Percentiles rank a stretch among this genome's conserved stretches.
Conservation (phyloP, 495 filamentous ascomycete genomes). For the Niebla homalea region DNA sequence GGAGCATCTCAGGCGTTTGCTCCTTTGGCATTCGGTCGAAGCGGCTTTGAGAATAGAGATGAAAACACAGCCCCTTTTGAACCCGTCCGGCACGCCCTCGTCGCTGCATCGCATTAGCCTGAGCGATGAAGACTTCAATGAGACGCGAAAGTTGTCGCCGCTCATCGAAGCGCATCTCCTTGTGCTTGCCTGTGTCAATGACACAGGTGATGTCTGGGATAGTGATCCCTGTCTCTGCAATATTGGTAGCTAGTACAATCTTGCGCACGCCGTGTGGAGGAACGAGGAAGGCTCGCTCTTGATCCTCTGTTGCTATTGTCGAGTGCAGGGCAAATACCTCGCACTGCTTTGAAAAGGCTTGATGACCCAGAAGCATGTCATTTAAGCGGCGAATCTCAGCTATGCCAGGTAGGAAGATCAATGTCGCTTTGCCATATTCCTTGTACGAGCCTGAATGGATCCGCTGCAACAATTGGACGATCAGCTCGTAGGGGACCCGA, state of each 20-base stretch:
- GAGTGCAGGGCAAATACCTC: slow-evolving; percentile 81
- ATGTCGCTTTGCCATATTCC: slow-evolving; percentile 72
- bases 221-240: slow-evolving; percentile 93
- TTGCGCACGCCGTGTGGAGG: slow-evolving; percentile 73
- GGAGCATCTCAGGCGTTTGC: slow-evolving; percentile 90
- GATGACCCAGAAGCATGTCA: slow-evolving; percentile 62
- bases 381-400: slow-evolving; percentile 83
- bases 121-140: slow-evolving; percentile 84
- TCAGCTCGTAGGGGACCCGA: slow-evolving; percentile 70
- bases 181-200: slow-evolving; percentile 87
- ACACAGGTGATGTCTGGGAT: slow-evolving; percentile 95
- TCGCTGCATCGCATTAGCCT: slow-evolving; percentile 86
- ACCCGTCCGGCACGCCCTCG: slow-evolving; percentile 93
- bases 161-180: slow-evolving; percentile 95
- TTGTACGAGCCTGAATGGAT: slow-evolving; percentile 52
- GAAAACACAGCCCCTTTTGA: slow-evolving; percentile 86
- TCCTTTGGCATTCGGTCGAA: slow-evolving; percentile 68
- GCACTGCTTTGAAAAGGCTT: slow-evolving; percentile 56
- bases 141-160: slow-evolving; percentile 77
- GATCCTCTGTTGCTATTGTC: slow-evolving; percentile 88
- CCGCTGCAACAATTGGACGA: slow-evolving; percentile 56
- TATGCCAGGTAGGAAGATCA: slow-evolving; percentile 90
- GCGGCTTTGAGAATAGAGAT: slow-evolving; percentile 78
- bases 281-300: slow-evolving; percentile 77
- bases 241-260: slow-evolving; percentile 91